These are phyloP conservation scores for Tirmania nivea DNA, from an alignment of 495 filamentous ascomycete species.

Conservation along the genomic window DNA sequence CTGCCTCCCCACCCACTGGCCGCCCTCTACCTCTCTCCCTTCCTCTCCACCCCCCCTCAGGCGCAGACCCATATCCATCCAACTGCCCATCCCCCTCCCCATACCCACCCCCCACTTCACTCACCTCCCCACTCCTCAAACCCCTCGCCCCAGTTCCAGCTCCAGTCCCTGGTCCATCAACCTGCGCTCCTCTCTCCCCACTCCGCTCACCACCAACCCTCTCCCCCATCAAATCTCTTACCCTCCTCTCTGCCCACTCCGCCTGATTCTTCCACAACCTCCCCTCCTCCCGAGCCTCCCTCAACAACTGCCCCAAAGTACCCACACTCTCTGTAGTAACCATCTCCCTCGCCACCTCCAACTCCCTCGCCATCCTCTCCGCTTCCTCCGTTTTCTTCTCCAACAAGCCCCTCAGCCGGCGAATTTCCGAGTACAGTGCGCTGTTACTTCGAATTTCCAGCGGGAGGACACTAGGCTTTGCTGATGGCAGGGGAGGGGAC, in stretches of 20 bases:
- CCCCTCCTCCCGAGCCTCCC: conserved; percentile 15
- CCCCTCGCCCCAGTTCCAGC: not conserved
- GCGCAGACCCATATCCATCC: not conserved
- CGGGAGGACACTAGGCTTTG: not conserved
- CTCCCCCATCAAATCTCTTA: conserved; percentile 7
- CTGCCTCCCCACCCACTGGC: too few species aligned
- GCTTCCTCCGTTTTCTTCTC: conserved; percentile 18
- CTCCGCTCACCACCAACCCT: not conserved
- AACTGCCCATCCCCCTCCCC: not conserved
- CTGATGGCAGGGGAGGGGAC: too few species aligned
- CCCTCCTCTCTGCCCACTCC: conserved; percentile 18
- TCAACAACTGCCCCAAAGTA: conserved; percentile 12
- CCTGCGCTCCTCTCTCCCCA: not conserved
- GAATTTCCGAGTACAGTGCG: conserved; percentile 16
- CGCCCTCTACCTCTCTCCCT: too few species aligned
- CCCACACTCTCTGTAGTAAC: conserved; percentile 13
- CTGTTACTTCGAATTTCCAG: conserved; percentile 10
- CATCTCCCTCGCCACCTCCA: conserved; percentile 16
- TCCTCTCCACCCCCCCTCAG: not conserved
- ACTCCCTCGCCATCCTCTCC: conserved; percentile 6
- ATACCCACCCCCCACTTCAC: not conserved
- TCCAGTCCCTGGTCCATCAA: not conserved
- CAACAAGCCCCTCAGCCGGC: conserved; percentile 12
- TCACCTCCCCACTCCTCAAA: not conserved
- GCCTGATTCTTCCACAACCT: conserved; percentile 19